Evolutionary conservation across 164 flowering plant genomes (phyloP), one percentile per base, ranked within the genome.

Genomic region (Taxillus chinensis): DNA sequence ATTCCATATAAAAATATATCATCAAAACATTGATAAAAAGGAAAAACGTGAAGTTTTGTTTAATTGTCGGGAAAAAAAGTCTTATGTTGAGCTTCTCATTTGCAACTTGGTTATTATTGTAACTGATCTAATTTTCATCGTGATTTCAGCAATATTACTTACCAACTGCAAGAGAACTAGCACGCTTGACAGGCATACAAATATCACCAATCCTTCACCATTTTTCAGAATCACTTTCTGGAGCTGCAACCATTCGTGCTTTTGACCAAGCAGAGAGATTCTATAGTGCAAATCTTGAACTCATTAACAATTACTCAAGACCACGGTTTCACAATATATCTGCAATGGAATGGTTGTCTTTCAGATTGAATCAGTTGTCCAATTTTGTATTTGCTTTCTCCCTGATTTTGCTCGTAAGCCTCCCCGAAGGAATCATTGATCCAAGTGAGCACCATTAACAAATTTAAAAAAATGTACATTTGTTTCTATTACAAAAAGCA

Each of bases 261-360:
- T 92, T 89, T 67, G 79, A 78, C 57, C 96, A 89, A 60, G 79
- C 76, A 76, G 73, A 68, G 6, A 86, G 95, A 45, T 92, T 92
- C 70, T 70, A 41, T 8, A 2, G 73, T 54, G 62, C 76, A 60
- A 92, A 87, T 64, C 81, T 86, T 3, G 64, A 57, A 15, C 90
- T 84, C 4, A 73, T 87, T 41, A 87, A 92, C 70, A 71, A 73
- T 66, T 81, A 81, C 64, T 89, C 98, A 59, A 86, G 87, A 74
- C 96, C 92, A 62, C 89, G 98, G 98, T 91, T 89, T 71, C 95
- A 91, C 61, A 89, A 80, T 71, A 79, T 84, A n/a, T 64, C 98
- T 10, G 90, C 98, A 55, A 86, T 89, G 92, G 98, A 92, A 71
- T 92, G 98, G 98, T 88, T 91, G 55, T 89, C 87, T 46, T 86